Conservation (phyloP, 2,329 filamentous ascomycete species). For the Didymella pomorum region DNA sequence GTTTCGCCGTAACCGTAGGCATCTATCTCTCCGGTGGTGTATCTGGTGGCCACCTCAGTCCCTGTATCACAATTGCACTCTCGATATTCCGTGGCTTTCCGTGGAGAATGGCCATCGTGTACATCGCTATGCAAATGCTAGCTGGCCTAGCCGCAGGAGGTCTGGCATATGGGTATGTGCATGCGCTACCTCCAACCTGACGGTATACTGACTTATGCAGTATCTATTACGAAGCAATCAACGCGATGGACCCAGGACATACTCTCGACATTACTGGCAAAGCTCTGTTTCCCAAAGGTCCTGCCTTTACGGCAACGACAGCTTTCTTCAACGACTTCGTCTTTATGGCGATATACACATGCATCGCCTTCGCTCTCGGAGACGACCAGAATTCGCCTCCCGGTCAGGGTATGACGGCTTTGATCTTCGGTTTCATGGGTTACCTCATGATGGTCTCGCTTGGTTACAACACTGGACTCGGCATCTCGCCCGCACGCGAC, state of each 20-base stretch:
- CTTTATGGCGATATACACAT: slow-evolving; percentile 71
- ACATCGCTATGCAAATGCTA: slow-evolving; percentile 61
- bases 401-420: slow-evolving; percentile 60
- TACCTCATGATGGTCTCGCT: slow-evolving; percentile 38
- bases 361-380: slow-evolving; percentile 72
- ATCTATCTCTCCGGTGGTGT: slow-evolving; percentile 58
- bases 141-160: slow-evolving; percentile 59
- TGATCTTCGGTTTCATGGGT: slow-evolving; percentile 38
- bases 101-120: slow-evolving; percentile 59
- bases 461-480: slow-evolving; percentile 43
- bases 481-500: slow-evolving; percentile 75
- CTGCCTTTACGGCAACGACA: slow-evolving; percentile 69
- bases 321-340: slow-evolving; percentile 77
- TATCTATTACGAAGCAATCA: slow-evolving; percentile 62
- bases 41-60: slow-evolving; percentile 60
- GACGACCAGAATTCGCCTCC: slow-evolving; percentile 57
- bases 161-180: slow-evolving; percentile 53
- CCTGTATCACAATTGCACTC: slow-evolving; percentile 54
- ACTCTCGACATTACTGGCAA: slow-evolving; percentile 48
- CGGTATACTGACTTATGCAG: slow-evolving; percentile 20
- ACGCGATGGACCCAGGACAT: slow-evolving; percentile 61
- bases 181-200: slow-evolving; percentile 51
- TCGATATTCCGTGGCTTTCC: slow-evolving; percentile 68
- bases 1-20: slow-evolving; percentile 62
- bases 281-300: slow-evolving; percentile 67